Base-by-base conservation (phyloP, 768 basidiomycete genomes). In the Rickenella mellea region DNA sequence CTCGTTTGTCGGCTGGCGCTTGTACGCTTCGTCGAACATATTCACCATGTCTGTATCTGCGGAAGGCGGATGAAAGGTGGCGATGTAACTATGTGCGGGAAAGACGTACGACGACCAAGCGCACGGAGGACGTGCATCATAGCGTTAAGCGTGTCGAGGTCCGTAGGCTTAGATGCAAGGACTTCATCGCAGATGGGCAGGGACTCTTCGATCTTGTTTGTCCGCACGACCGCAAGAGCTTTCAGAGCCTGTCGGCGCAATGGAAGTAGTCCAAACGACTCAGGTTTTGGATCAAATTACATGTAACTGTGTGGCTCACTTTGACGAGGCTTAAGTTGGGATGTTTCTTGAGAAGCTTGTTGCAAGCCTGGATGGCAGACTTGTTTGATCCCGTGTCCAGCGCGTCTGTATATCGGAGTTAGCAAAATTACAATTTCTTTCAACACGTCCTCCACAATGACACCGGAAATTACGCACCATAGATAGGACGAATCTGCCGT, bases 1-100 rank as follows among this genome's bases (percentile, higher is more conserved):
- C 55, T 91, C 89, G 53, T 87, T 89, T 4, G 61, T 52, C 15
- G 88, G 88, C 45, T 84, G 77, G 47, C 80, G 77, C 59, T 83
- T 88, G 66, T 74, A 89, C 1, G 88, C 88, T 38, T 86, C 80
- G 47, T 90, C 89, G 53, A 83, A 90, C 82, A 91, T 87, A 7
- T 68, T 68, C 31, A 88, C 74, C 67, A 83, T 78, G 60, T 91
- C 88, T 46, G 76, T 74, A 60, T 85, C 87, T 77, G 38, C 10
- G 14, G 12, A n/a, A 71, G 41, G 22, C 14, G 26, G 39, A 45
- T 33, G 26, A 27, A 19, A 17, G 14, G 41, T 42, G 40, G 27
- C 49, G 39, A 25, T 41, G 27, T 31, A 45, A 38, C 33, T 36
- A 0, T 40, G 33, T 10, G 11, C 22, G 14, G 22, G 22, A 39